Conservation (phyloP, 2,329 filamentous ascomycete species). For the Clonostachys rosea region DNA sequence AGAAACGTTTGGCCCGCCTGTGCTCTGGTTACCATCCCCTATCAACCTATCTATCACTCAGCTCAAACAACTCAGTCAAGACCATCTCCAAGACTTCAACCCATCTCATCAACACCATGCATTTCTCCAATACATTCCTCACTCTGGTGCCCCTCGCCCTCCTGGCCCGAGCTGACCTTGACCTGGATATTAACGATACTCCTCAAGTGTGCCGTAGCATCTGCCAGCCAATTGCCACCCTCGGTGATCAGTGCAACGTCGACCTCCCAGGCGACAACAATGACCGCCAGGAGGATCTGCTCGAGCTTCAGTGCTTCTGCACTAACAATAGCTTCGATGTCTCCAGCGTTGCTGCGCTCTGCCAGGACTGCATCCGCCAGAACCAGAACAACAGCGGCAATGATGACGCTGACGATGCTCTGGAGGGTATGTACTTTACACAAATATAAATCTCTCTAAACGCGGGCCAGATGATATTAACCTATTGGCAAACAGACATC, state of each 20-base stretch:
- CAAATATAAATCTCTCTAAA: background rate
- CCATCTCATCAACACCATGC: conserved; percentile 19
- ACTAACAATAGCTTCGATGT: conserved; percentile 34
- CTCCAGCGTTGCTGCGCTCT: conserved; percentile 22
- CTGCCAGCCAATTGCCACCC: conserved; percentile 26
- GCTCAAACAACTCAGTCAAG: background rate
- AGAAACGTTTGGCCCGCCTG: too few species aligned
- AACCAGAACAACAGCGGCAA: conserved; percentile 12
- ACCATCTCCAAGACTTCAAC: background rate
- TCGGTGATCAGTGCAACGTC: conserved; percentile 27
- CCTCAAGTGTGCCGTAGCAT: conserved; percentile 25
- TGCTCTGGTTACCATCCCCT: background rate
- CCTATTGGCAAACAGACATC: conserved; percentile 19
- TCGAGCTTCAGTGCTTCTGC: conserved; percentile 32
- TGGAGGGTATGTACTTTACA: background rate
- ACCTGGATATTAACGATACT: conserved; percentile 24
- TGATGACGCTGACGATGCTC: conserved; percentile 6
- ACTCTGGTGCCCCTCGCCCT: conserved; percentile 17
- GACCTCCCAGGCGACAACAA: conserved; percentile 12
- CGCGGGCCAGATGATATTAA: background rate
- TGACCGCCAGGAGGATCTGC: conserved; percentile 25
- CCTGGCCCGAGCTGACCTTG: conserved; percentile 22
- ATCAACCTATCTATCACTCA: background rate
- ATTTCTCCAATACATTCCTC: conserved; percentile 9
- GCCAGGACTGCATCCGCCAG: conserved; percentile 29